phyloP scores from a whole-genome alignment of 2,329 filamentous ascomycete genomes.

The Colletotrichum falcatum region DNA sequence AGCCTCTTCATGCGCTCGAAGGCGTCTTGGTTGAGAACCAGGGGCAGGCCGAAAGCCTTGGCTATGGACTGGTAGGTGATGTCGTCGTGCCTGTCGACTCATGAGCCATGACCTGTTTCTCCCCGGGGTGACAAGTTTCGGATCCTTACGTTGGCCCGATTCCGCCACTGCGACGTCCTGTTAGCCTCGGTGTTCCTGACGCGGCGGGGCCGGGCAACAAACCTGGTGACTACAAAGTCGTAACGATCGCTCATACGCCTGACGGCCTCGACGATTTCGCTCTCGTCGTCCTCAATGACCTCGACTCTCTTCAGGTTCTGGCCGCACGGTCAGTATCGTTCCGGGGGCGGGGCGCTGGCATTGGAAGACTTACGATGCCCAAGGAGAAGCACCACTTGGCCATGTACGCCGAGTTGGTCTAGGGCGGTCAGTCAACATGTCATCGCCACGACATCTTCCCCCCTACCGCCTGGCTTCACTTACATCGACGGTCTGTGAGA shows the following conservation, averaged over 20 bases:
- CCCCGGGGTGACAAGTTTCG: background rate
- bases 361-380: slow-evolving; percentile 63
- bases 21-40: slow-evolving; percentile 82
- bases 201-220: slow-evolving; percentile 23
- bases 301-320: slow-evolving; percentile 85
- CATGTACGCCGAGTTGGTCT: slow-evolving; percentile 74
- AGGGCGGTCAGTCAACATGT: slow-evolving; percentile 35
- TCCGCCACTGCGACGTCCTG: slow-evolving; percentile 72
- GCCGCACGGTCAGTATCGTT: background rate
- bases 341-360: too few relatives aligned
- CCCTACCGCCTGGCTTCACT: slow-evolving; percentile 38
- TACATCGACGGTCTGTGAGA: slow-evolving; percentile 54
- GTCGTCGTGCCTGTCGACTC: slow-evolving; percentile 83
- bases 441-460: background rate
- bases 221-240: slow-evolving; percentile 93
- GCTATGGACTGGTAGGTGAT: slow-evolving; percentile 97
- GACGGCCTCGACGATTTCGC: slow-evolving; percentile 89
- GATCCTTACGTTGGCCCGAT: slow-evolving; percentile 88
- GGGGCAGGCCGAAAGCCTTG: slow-evolving; percentile 82
- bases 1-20: slow-evolving; percentile 86
- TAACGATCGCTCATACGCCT: slow-evolving; percentile 88
- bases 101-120: slow-evolving; percentile 4
- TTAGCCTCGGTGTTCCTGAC: slow-evolving; percentile 16
- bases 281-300: slow-evolving; percentile 92
- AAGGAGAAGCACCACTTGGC: slow-evolving; percentile 74